Conservation (phyloP, 345 rosid species). For the Kernera saxatilis region DNA sequence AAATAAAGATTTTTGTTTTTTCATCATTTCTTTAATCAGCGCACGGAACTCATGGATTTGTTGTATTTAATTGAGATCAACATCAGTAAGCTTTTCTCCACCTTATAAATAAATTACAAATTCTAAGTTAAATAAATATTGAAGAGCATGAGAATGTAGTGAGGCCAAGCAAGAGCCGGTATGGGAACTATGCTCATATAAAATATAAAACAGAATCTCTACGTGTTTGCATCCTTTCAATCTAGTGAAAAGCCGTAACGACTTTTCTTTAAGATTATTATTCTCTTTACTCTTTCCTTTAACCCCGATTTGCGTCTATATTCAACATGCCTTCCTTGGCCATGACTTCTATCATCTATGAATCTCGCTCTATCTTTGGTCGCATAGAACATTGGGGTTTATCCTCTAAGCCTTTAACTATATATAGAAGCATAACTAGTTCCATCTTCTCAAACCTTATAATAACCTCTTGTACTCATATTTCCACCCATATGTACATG, state of each 20-base stretch:
- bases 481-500: not conserved
- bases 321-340: conserved; percentile 9
- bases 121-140: not conserved
- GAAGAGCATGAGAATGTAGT: not conserved
- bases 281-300: conserved; percentile 12
- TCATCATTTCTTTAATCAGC: not conserved
- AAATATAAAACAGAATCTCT: conserved; percentile 2
- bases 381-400: not conserved
- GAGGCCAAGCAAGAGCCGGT: not conserved
- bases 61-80: not conserved
- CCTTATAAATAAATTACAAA: not conserved
- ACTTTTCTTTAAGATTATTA: not conserved
- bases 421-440: not conserved
- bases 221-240: conserved; percentile 14
- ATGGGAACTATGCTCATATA: not conserved
- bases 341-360: not conserved
- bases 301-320: conserved; percentile 16
- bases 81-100: too few relatives aligned
- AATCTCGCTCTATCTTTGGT: not conserved
- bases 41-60: not conserved
- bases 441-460: not conserved
- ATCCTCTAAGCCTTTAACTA: not conserved
- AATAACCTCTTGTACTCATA: not conserved
- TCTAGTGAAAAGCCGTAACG: conserved; percentile 11
- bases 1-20: too few relatives aligned